Base-by-base conservation (phyloP, 371 early-diverging fungal genomes). In the Modicella reniformis region DNA sequence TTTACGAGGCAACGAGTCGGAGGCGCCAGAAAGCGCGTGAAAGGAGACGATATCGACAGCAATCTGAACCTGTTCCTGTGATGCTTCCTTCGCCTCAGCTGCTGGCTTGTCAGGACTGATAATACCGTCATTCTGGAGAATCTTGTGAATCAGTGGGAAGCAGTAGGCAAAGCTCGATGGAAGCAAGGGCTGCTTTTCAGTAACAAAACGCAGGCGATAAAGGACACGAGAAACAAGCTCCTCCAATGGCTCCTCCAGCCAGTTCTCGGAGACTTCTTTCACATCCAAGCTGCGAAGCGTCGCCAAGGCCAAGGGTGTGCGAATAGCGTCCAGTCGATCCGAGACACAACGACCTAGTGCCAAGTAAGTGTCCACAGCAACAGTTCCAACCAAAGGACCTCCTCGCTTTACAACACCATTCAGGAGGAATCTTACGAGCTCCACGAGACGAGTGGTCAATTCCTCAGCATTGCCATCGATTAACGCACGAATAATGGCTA, bases 91-190 rank as follows among this genome's bases (percentile, higher is more conserved):
- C 41, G 74, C 83, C 23, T 88, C 85, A 37, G 85, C 84, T 44
- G 84, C 72, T 30, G 85, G 81, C 60, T 86, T 84, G 21, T 84
- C 82, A 21, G 74, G 62, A 48, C 75, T 82, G 13, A 77, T 83
- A 59, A 92, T 81, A 23, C 94, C 92, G 47, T 91, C 92, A 63
- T 87, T 84, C 13, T 86, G 75, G 49, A 94, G 86, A 28, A 94
- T 85, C 30, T 90, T 85, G 40, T 87, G 83, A 62, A 95, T 83
- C 33, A 95, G 75, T 23, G 96, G 94, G 83, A 95, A 92, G 59
- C 94, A 80, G 69, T 88, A 92, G n/a, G 92, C 82, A 79, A 96
- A 94, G 15, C 92, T 88, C 6, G 93, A 84, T 26, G 94, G 86
- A 3, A 87, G 75, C 60, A 95, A 82, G 6, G 92, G 88, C 41